Conservation (phyloP, 192 early-diverging fungal species). For the Funneliformis geosporum region DNA sequence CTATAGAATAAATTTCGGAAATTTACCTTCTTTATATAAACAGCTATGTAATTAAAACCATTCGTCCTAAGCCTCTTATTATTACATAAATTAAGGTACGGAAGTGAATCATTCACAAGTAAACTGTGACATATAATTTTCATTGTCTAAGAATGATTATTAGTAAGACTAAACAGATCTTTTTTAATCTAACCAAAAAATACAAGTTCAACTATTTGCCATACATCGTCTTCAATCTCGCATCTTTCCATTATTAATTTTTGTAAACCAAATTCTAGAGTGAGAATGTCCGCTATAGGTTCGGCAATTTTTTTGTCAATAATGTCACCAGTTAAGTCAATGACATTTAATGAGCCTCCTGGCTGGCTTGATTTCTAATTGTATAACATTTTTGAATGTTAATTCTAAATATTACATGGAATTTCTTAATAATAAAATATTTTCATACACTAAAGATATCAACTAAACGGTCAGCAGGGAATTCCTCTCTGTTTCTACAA, state of each 20-base stretch:
- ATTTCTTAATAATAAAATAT: neutral
- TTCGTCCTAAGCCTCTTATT: slow-evolving; percentile 69
- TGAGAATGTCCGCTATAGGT: slow-evolving; percentile 75
- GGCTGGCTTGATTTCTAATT: slow-evolving; percentile 7
- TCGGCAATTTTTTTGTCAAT: slow-evolving; percentile 59
- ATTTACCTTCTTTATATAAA: slow-evolving; percentile 67
- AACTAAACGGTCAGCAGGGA: slow-evolving; percentile 40
- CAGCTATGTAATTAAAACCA: slow-evolving; percentile 73
- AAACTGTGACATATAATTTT: slow-evolving; percentile 73
- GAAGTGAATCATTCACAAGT: slow-evolving; percentile 65
- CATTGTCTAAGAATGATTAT: slow-evolving; percentile 42
- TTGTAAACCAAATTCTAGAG: slow-evolving; percentile 71
- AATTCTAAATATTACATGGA: neutral
- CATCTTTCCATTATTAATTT: slow-evolving; percentile 71
- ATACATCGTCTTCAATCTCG: slow-evolving; percentile 70
- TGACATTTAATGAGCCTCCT: neutral
- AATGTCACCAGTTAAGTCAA: slow-evolving; percentile 38
- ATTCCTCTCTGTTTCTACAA: slow-evolving; percentile 46
- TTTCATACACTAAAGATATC: slow-evolving; percentile 36
- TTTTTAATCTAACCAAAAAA: neutral
- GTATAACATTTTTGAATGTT: neutral
- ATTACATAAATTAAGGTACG: slow-evolving; percentile 65
- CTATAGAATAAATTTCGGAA: too few species aligned
- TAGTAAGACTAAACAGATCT: neutral
- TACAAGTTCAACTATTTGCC: neutral